phyloP scores from a whole-genome alignment of 1,284 basidiomycete genomes.

The Fomes fomentarius region DNA sequence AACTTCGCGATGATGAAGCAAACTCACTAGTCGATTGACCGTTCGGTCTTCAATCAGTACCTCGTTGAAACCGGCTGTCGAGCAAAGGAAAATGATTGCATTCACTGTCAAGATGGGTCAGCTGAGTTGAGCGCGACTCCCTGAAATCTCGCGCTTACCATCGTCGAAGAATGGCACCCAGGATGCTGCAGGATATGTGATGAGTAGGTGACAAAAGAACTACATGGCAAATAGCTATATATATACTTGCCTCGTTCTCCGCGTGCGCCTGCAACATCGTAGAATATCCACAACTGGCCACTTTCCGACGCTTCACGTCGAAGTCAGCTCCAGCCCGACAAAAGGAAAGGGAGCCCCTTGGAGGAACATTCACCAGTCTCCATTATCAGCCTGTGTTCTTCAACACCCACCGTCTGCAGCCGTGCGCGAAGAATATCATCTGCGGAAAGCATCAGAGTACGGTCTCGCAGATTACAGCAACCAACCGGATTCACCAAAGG shows the following conservation, averaged over 20 bases:
- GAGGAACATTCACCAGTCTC: conserved; percentile 40
- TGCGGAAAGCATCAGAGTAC: too few relatives aligned
- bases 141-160: too few relatives aligned
- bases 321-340: neutral
- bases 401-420: conserved; percentile 61
- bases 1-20: neutral
- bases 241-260: conserved; percentile 50
- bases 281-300: conserved; percentile 57
- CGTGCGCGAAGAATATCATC: conserved; percentile 65
- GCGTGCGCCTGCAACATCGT: conserved; percentile 60
- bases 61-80: conserved; percentile 68
- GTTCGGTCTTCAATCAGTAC: conserved; percentile 58
- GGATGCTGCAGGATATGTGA: conserved; percentile 40
- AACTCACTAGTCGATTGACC: conserved; percentile 58
- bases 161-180: conserved; percentile 72
- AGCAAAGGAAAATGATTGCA: conserved; percentile 66
- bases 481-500: conserved; percentile 39
- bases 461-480: too few relatives aligned
- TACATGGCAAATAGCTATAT: neutral
- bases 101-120: too few relatives aligned
- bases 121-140: too few relatives aligned
- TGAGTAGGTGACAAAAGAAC: too few relatives aligned
- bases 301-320: conserved; percentile 34
- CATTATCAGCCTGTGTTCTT: conserved; percentile 57
- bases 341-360: neutral